These are phyloP conservation scores for Dothistroma pini DNA, from an alignment of 2,329 filamentous ascomycete species.

Conservation along the genomic window DNA sequence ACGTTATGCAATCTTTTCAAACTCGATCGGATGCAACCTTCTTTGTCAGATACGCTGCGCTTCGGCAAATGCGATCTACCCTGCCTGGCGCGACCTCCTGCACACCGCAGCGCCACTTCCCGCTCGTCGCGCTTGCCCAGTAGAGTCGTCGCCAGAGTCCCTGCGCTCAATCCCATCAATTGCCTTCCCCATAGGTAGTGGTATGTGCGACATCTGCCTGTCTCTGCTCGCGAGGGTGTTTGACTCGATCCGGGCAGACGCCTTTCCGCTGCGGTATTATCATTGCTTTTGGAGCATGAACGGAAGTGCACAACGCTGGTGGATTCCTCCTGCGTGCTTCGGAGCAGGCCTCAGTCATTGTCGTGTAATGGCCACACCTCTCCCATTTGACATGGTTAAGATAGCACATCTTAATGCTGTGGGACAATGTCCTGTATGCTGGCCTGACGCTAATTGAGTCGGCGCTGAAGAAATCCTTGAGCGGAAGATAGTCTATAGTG, in stretches of 20 bases:
- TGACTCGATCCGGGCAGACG: conserved; percentile 18
- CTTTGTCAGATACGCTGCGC: no score
- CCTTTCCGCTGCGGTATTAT: conserved; percentile 12
- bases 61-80: no score
- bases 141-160: neutral
- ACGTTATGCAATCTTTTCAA: no score
- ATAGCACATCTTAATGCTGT: conserved; percentile 13
- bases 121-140: neutral
- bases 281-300: conserved; percentile 20
- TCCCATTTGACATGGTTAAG: conserved; percentile 20
- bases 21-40: no score
- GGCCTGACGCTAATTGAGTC: neutral
- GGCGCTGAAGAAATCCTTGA: neutral
- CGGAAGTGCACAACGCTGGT: conserved; percentile 18
- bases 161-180: neutral
- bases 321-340: conserved; percentile 17
- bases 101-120: no score
- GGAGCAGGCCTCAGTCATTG: conserved; percentile 17
- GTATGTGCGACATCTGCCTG: conserved; percentile 10
- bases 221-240: conserved; percentile 7
- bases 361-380: conserved; percentile 21
- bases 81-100: no score
- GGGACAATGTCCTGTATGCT: neutral
- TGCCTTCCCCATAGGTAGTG: conserved; percentile 10
- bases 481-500: neutral